phyloP scores from a whole-genome alignment of 768 basidiomycete genomes.

The Leccinum imitatum region DNA sequence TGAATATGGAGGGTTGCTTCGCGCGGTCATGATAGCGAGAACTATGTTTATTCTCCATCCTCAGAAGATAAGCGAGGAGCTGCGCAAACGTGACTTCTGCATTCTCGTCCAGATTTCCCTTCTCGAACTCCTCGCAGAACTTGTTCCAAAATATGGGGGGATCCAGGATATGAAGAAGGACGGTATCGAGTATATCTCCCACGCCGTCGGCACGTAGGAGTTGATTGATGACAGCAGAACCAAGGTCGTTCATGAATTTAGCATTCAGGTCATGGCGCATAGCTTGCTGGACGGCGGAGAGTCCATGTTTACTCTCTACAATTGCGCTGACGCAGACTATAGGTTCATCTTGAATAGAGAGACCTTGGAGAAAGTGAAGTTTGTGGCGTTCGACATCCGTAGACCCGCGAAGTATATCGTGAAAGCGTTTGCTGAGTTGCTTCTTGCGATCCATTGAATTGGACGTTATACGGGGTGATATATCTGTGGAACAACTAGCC shows the following conservation, averaged over 20 bases:
- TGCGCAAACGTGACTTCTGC: constrained; percentile 44
- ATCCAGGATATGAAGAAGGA: constrained; percentile 44
- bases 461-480: too few species aligned
- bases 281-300: constrained; percentile 38
- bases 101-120: constrained; percentile 31
- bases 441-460: constrained; percentile 22
- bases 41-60: constrained; percentile 36
- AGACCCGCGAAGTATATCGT: constrained; percentile 33
- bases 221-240: constrained; percentile 37
- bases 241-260: constrained; percentile 44
- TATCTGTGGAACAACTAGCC: too few species aligned
- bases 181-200: constrained; percentile 36
- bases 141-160: constrained; percentile 52
- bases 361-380: constrained; percentile 44
- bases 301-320: constrained; percentile 36
- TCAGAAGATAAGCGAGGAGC: constrained; percentile 51
- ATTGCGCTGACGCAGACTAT: constrained; percentile 39
- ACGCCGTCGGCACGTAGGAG: constrained; percentile 40
- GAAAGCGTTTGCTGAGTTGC: constrained; percentile 37
- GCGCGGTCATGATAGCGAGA: constrained; percentile 41
- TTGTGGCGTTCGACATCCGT: constrained; percentile 27
- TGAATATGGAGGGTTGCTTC: constrained; percentile 30
- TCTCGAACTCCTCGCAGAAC: constrained; percentile 37
- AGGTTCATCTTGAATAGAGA: constrained; percentile 41
- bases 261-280: constrained; percentile 40